Evolutionary conservation across 2,329 filamentous ascomycete species (phyloP), one percentile per base, ranked within the genome.

Genomic region (Calonectria pseudoreteaudii): DNA sequence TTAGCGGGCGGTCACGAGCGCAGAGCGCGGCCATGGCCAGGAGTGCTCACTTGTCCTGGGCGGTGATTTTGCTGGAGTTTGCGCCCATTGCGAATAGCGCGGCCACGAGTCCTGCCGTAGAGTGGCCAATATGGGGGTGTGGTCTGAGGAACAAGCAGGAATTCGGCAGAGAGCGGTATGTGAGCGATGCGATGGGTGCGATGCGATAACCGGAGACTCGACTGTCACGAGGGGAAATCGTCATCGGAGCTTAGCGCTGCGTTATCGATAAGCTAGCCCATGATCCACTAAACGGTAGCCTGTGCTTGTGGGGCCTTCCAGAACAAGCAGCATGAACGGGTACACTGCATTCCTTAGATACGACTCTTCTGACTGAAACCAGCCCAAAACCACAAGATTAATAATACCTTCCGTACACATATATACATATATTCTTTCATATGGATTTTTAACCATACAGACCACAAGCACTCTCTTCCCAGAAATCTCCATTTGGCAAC

Each of bases 11-110:
- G 73, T 75, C 70, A 75, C 69, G 69, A 62, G 74, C 38, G 72
- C 47, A 66, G 71, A 69, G 73, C 64, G 69, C 38, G 52, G 20
- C 38, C 58, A 31, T 36, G 30, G 56, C 23, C 53, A 67, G 36
- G 68, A 36, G 66, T 20, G 84, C 91, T 80, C 83, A 98, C 96
- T 95, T 95, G 87, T 98, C 96, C 87, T 98, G 96, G 80, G 88
- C 89, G 73, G 90, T 92, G 75, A 92, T 88, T 82, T 89, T 89
- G 83, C 90, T 91, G 67, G 86, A 80, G 76, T 85, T 89, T 79
- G 88, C 89, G 44, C 90, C 90, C 90, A 92, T 92, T 47, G 66
- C 80, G 76, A 77, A 31, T 10, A 73, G 68, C 60, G 36, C 53
- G 30, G 58, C 64, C 66, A 38, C 65, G 58, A 58, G 3, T 44